Evolutionary conservation across 306 rosid species (phyloP).

Genomic region (Chamaecrista fasciculata): DNA sequence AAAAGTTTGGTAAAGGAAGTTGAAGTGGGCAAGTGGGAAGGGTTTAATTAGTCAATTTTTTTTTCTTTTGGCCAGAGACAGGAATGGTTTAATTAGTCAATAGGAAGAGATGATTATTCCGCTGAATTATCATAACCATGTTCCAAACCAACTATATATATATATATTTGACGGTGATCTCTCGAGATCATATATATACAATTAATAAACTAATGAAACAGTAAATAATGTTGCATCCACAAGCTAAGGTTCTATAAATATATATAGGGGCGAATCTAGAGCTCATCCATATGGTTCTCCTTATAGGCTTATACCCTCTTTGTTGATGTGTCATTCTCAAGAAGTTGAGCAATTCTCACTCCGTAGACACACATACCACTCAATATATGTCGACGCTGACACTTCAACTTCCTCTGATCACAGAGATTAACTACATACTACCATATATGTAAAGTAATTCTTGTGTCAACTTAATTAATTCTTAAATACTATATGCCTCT

Average conservation of each 20-base stretch:
- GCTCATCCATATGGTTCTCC: slow-evolving; percentile 28
- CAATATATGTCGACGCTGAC: slow-evolving; percentile 43
- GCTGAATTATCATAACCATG: slow-evolving; percentile 24
- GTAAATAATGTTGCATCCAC: slow-evolving; percentile 5
- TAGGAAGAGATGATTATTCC: slow-evolving; percentile 25
- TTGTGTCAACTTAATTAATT: no score
- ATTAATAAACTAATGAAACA: background rate
- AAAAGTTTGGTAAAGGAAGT: slow-evolving; percentile 46
- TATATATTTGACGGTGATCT: no score
- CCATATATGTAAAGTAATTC: slow-evolving; percentile 8
- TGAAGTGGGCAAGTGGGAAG: slow-evolving; percentile 37
- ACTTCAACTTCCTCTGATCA: slow-evolving; percentile 38
- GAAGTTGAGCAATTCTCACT: slow-evolving; percentile 13
- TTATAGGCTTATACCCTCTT: slow-evolving; percentile 31
- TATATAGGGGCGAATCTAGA: background rate
- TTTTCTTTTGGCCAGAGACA: no score
- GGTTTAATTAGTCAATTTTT: no score
- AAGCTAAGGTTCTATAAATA: background rate
- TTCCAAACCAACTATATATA: background rate
- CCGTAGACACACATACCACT: slow-evolving; percentile 18
- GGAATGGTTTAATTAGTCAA: no score
- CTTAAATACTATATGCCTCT: no score
- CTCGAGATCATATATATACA: background rate
- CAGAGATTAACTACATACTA: background rate
- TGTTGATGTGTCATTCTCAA: slow-evolving; percentile 61